phyloP scores from a whole-genome alignment of 495 filamentous ascomycete species.

The Neurospora sp. region DNA sequence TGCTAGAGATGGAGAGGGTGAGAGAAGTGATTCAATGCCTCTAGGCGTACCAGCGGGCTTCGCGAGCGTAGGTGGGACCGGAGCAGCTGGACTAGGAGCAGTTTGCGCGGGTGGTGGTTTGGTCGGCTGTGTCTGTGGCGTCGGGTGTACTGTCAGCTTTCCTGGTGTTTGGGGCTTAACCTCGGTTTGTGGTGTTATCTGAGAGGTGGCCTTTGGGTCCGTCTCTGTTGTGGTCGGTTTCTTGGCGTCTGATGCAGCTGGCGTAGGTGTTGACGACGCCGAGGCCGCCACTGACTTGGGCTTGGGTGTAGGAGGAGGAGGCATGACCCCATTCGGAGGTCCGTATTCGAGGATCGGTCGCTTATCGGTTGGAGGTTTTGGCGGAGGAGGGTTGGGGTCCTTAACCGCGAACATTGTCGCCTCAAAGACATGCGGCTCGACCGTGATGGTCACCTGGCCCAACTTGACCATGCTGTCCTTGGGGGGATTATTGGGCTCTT shows the following conservation, averaged over 20 bases:
- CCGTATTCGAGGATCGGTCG: constrained; percentile 65
- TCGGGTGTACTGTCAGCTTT: neutral
- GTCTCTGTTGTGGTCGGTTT: constrained; percentile 7
- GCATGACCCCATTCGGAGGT: constrained; percentile 48
- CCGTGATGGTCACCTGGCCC: constrained; percentile 67
- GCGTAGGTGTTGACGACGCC: constrained; percentile 7
- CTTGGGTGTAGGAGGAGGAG: constrained; percentile 40
- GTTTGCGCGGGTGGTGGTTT: constrained; percentile 16
- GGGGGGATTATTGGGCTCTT: constrained; percentile 65
- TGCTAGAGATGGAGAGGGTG: constrained; percentile 4
- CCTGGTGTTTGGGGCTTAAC: constrained; percentile 2
- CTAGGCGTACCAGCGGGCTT: constrained; percentile 18
- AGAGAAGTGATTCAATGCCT: constrained; percentile 22
- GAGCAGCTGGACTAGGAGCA: constrained; percentile 20
- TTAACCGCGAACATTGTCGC: constrained; percentile 79
- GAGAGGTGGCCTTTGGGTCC: constrained; percentile 12
- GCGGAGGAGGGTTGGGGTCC: constrained; percentile 43
- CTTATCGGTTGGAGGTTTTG: constrained; percentile 19
- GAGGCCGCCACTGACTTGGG: constrained; percentile 14
- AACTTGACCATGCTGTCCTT: constrained; percentile 81
- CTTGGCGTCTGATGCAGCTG: constrained; percentile 6
- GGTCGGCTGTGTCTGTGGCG: constrained; percentile 11
- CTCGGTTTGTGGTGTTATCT: constrained; percentile 1
- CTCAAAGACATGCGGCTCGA: constrained; percentile 89
- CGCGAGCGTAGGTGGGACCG: constrained; percentile 19